Percentiles rank a stretch among this genome's conserved stretches.
Conservation (phyloP, 73 alveolate genomes). For the Paramecium octaurelia region DNA sequence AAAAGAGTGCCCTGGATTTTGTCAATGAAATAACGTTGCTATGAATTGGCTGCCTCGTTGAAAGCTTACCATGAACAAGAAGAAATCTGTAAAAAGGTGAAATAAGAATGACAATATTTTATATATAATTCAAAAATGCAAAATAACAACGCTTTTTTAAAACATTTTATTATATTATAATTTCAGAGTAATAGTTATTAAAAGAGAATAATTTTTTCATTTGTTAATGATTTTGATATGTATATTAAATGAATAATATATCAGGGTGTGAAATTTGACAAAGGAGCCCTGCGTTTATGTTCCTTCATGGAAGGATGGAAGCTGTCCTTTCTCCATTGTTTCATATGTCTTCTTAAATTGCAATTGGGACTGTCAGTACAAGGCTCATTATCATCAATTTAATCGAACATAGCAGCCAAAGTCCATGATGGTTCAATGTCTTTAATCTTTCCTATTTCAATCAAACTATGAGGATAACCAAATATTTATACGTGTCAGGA, state of each 20-base stretch:
- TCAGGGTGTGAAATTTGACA: background rate
- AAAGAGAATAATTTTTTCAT: background rate
- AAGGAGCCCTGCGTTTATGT: background rate
- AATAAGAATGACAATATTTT: background rate
- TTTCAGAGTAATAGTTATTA: background rate
- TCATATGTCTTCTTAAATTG: background rate
- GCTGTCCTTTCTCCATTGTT: background rate
- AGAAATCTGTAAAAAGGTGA: background rate
- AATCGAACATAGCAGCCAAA: conserved; percentile 50
- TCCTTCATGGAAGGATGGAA: background rate
- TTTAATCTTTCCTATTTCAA: background rate
- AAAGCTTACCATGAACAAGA: background rate
- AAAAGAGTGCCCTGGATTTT: conserved; percentile 35
- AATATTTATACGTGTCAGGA: background rate
- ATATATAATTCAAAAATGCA: background rate
- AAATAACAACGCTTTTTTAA: background rate
- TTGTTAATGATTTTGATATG: background rate
- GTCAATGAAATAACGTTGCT: background rate
- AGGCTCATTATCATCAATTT: background rate
- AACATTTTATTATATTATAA: no score
- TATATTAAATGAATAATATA: background rate
- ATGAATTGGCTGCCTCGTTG: conserved; percentile 12
- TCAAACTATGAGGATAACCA: background rate
- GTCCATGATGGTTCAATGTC: conserved; percentile 62
- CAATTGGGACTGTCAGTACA: conserved; percentile 30